These are phyloP conservation scores for Ilyonectria sp. DNA, from an alignment of 2,329 filamentous ascomycete genomes.

Conservation along the genomic window DNA sequence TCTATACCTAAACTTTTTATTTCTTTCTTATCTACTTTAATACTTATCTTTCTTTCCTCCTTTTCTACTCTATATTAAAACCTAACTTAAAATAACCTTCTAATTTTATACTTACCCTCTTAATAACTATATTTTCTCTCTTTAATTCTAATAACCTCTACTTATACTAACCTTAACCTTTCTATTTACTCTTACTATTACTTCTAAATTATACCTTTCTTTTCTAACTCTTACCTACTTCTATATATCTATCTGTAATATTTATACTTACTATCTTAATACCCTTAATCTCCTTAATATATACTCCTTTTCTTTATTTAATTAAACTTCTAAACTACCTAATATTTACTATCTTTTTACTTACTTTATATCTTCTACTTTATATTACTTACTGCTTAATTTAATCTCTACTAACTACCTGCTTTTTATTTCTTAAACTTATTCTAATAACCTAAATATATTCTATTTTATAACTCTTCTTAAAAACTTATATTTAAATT, in stretches of 20 bases:
- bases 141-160: neutral
- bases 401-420: neutral
- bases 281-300: neutral
- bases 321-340: conserved; percentile 1
- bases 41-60: too few species aligned
- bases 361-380: neutral
- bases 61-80: too few species aligned
- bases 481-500: neutral
- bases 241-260: conserved; percentile 1
- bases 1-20: too few species aligned
- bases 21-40: too few species aligned
- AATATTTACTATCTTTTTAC: neutral
- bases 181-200: neutral
- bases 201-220: neutral
- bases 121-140: neutral
- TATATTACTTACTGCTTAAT: neutral
- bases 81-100: too few species aligned
- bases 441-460: neutral
- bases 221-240: neutral
- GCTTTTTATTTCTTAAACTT: neutral
- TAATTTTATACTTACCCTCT: too few species aligned
- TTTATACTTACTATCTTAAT: neutral
- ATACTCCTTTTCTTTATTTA: neutral
- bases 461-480: neutral
- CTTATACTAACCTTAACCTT: neutral